Conservation (phyloP, 208 protist genomes). For the Trypanosomatidae sp. region DNA sequence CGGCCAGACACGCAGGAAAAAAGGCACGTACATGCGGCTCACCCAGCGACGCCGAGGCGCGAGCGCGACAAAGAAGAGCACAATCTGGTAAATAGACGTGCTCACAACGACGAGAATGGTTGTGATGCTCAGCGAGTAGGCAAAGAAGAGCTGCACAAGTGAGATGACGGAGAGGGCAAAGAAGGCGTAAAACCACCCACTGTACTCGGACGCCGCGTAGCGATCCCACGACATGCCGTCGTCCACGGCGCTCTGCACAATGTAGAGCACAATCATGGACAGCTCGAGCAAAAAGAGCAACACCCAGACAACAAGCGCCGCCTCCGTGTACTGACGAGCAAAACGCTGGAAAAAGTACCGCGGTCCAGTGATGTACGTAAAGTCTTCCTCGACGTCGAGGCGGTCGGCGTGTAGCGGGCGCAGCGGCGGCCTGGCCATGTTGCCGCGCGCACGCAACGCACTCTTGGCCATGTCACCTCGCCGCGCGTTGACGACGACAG, state of each 20-base stretch:
- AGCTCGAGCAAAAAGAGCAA: constrained; percentile 69
- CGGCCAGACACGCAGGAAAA: constrained; percentile 78
- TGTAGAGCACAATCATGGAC: constrained; percentile 51
- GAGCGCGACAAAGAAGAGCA: constrained; percentile 49
- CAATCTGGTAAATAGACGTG: constrained; percentile 75
- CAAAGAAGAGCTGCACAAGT: constrained; percentile 68
- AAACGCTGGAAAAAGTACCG: constrained; percentile 72
- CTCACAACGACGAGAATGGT: constrained; percentile 59
- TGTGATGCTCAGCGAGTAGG: constrained; percentile 58
- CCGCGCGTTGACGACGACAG: no score
- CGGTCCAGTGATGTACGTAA: constrained; percentile 55
- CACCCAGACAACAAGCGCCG: constrained; percentile 58
- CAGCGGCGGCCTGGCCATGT: background rate
- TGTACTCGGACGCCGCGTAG: constrained; percentile 35
- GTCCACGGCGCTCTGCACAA: constrained; percentile 30
- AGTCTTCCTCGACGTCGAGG: constrained; percentile 13
- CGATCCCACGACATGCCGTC: constrained; percentile 29
- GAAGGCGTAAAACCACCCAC: constrained; percentile 47
- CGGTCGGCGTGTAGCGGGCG: background rate
- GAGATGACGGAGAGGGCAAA: constrained; percentile 54
- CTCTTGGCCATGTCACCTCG: no score
- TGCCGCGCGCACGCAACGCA: background rate
- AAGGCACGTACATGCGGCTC: constrained; percentile 70
- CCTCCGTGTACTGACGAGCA: constrained; percentile 48
- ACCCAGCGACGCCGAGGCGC: constrained; percentile 30